phyloP scores from a whole-genome alignment of 345 rosid species.

The Gossypium bickii region DNA sequence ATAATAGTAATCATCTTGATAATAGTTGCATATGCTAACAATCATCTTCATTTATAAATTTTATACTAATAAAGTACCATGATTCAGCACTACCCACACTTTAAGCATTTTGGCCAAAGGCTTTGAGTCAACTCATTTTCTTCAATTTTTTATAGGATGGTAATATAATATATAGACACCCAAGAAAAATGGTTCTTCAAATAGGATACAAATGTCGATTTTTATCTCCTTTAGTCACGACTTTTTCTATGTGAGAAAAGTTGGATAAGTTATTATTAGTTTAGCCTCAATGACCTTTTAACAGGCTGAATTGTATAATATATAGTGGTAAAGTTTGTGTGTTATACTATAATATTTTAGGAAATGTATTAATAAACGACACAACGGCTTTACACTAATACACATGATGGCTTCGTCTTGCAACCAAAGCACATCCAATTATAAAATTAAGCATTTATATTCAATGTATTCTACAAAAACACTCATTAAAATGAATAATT shows the following conservation, averaged over 20 bases:
- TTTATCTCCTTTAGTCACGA: no score
- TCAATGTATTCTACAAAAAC: background rate
- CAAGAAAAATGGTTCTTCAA: no score
- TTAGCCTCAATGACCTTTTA: background rate
- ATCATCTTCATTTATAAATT: background rate
- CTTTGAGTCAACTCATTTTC: constrained; percentile 2
- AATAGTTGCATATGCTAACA: background rate
- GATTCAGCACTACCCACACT: background rate
- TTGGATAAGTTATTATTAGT: background rate
- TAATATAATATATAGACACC: no score
- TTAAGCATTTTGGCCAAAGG: background rate
- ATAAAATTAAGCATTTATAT: background rate
- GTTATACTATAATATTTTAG: background rate
- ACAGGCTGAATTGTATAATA: background rate
- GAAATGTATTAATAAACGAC: background rate
- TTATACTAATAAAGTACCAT: background rate
- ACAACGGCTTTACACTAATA: background rate
- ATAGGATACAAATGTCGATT: no score
- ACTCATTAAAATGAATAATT: no score
- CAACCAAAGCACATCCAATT: background rate
- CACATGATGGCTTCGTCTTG: background rate
- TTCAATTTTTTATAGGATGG: background rate
- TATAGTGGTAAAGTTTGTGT: background rate
- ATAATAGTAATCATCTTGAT: background rate
- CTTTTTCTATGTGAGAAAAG: background rate